Evolutionary conservation across 345 rosid species (phyloP), one percentile per base, ranked within the genome.

Genomic region (Syzygium jambos): DNA sequence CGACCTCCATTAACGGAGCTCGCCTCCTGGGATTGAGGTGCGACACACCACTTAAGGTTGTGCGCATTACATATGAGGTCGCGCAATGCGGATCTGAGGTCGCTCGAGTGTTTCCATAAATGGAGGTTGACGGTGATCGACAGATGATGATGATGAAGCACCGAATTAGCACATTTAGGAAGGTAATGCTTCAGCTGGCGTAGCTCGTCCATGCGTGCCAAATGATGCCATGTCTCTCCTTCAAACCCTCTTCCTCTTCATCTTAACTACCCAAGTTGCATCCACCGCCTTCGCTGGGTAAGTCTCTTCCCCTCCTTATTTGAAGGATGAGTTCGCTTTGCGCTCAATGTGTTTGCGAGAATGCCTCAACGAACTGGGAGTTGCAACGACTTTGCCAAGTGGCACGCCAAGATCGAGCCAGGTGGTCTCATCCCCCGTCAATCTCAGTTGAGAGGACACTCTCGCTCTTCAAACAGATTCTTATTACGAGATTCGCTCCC

Each of bases 401-500:
- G 95, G 88, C 49, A 89, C 94, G 27, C 92, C 98, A 46, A 82
- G 86, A 54, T 87, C 92, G 43, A 90, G 93, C 85, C 59, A 89
- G 52, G 87, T 68, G 46, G 85, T 87, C 7, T 93, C 96, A 7
- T 95, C 95, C 63, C 85, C 88, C 49, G 46, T 92, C 90, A 92
- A 95, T 88, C 94, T 95, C 85, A 87, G 54, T 86, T 89, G 49
- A 34, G 95, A 93, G 86, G 93, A 94, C 90, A 91, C 92, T 52
- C 87, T 77, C 87, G 92, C 93, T n/a, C 85, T 94, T 78, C 95
- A 95, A 57, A 91, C 96, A 85, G 84, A 92, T 65, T 96, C 98
- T 84, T 95, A 88, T 92, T 90, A 91, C n/a, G 96, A 95, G 85
- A 93, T 93, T 84, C 92, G 95, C 88, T 91, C 96, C 52, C 89